These are phyloP conservation scores for Mycena alexandri DNA, from an alignment of 768 basidiomycete genomes.

Conservation along the genomic window DNA sequence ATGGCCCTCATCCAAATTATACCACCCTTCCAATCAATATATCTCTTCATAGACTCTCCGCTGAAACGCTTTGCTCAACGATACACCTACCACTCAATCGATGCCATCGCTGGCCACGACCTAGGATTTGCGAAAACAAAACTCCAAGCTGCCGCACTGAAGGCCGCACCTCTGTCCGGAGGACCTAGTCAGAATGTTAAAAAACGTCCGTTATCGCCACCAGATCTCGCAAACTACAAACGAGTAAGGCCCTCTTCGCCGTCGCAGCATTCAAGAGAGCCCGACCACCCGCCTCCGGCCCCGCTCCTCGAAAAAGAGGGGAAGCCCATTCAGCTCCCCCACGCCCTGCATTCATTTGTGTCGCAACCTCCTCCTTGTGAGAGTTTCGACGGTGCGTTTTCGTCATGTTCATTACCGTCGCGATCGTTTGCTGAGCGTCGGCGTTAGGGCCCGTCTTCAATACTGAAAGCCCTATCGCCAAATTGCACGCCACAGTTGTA, in stretches of 20 bases:
- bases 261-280: conserved; percentile 47
- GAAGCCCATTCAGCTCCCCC: conserved; percentile 57
- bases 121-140: conserved; percentile 82
- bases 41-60: conserved; percentile 72
- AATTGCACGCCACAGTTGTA: conserved; percentile 86
- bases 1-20: too few species aligned
- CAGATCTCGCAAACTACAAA: conserved; percentile 55
- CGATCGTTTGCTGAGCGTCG: too few species aligned
- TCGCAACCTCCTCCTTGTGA: conserved; percentile 77
- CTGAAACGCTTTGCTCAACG: conserved; percentile 93
- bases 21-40: conserved; percentile 3
- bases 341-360: conserved; percentile 86
- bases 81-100: conserved; percentile 84
- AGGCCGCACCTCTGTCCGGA: neutral
- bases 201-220: conserved; percentile 49
- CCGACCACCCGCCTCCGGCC: too few species aligned
- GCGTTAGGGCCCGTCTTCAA: conserved; percentile 86
- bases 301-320: conserved; percentile 56
- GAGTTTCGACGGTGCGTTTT: conserved; percentile 82
- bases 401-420: too few species aligned
- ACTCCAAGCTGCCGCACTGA: conserved; percentile 41
- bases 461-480: conserved; percentile 89
- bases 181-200: conserved; percentile 23
- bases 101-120: conserved; percentile 90
- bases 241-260: conserved; percentile 51